Evolutionary conservation across 352 stramenopile genomes (phyloP).

Genomic region (Detonula confervacea): DNA sequence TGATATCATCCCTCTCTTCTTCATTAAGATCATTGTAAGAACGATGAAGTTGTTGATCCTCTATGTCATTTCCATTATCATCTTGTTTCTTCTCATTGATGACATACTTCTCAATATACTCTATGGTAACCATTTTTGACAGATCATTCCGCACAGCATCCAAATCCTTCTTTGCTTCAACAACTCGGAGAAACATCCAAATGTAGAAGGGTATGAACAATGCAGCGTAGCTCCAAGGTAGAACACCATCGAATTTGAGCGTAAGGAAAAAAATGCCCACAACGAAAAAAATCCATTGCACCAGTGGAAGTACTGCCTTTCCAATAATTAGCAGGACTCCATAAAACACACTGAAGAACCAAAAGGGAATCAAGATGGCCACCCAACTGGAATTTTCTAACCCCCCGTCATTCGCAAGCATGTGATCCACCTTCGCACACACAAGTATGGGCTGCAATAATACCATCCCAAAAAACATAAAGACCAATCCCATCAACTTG

Average conservation of each 20-base stretch:
- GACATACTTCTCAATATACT: conserved; percentile 70
- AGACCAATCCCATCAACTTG: conserved; percentile 55
- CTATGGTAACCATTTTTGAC: conserved; percentile 68
- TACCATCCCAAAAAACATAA: conserved; percentile 59
- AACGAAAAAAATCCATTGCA: conserved; percentile 47
- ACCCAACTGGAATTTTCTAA: conserved; percentile 67
- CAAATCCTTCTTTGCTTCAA: conserved; percentile 45
- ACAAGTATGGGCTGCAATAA: conserved; percentile 80
- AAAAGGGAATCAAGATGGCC: conserved; percentile 68
- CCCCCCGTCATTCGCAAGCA: conserved; percentile 54
- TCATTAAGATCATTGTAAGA: conserved; percentile 61
- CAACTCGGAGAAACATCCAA: conserved; percentile 54
- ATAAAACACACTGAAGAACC: conserved; percentile 58
- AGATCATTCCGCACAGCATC: conserved; percentile 39
- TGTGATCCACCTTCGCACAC: conserved; percentile 75
- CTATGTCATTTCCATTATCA: conserved; percentile 55
- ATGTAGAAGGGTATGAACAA: conserved; percentile 74
- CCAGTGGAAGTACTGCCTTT: conserved; percentile 42
- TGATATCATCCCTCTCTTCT: conserved; percentile 59
- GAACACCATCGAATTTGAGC: conserved; percentile 58
- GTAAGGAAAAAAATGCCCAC: conserved; percentile 44
- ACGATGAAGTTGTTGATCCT: conserved; percentile 43
- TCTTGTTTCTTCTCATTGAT: conserved; percentile 68
- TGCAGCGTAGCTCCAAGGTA: conserved; percentile 43
- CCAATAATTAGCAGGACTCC: conserved; percentile 55